A percentile compares a stretch with the other conserved stretches of the same genome.
Conservation (phyloP, 2,329 filamentous ascomycete genomes). For the Ceratocystis eucalypticola region DNA sequence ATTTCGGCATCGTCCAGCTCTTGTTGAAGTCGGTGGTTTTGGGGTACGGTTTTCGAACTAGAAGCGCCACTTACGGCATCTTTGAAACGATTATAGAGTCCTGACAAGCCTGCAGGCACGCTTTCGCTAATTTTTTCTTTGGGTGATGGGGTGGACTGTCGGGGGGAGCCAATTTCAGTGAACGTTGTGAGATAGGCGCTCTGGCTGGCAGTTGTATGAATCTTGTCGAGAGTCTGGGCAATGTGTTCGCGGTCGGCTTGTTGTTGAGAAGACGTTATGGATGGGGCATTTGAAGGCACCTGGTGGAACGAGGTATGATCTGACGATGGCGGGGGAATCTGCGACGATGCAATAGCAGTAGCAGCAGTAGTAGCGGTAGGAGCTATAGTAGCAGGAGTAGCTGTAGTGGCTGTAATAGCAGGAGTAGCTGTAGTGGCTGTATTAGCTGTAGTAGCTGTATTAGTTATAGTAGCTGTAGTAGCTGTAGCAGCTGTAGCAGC, state of each 20-base stretch:
- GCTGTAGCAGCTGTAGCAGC: not conserved
- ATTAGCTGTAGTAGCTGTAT: too few relatives aligned
- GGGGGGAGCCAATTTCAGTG: constrained; percentile 72
- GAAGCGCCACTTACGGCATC: constrained; percentile 58
- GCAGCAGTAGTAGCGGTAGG: too few relatives aligned
- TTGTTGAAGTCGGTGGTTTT: constrained; percentile 24
- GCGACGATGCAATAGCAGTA: not conserved
- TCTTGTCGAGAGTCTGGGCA: constrained; percentile 67
- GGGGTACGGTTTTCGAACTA: constrained; percentile 11
- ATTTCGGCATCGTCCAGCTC: constrained; percentile 33
- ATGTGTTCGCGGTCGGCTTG: constrained; percentile 54
- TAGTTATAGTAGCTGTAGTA: too few relatives aligned
- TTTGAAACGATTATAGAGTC: constrained; percentile 73
- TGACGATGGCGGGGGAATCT: constrained; percentile 21
- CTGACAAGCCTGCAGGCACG: constrained; percentile 75
- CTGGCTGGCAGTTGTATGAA: constrained; percentile 78
- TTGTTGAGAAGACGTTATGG: constrained; percentile 28
- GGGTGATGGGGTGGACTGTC: constrained; percentile 43
- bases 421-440: too few relatives aligned
- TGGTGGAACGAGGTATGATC: constrained; percentile 25
- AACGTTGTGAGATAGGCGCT: constrained; percentile 80
- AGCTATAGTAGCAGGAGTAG: too few relatives aligned
- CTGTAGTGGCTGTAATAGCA: too few relatives aligned
- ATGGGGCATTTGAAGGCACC: constrained; percentile 34
- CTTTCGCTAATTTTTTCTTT: constrained; percentile 63